Evolutionary conservation across 192 early-diverging fungal species (phyloP).

Genomic region (Rhizophagus sp.): DNA sequence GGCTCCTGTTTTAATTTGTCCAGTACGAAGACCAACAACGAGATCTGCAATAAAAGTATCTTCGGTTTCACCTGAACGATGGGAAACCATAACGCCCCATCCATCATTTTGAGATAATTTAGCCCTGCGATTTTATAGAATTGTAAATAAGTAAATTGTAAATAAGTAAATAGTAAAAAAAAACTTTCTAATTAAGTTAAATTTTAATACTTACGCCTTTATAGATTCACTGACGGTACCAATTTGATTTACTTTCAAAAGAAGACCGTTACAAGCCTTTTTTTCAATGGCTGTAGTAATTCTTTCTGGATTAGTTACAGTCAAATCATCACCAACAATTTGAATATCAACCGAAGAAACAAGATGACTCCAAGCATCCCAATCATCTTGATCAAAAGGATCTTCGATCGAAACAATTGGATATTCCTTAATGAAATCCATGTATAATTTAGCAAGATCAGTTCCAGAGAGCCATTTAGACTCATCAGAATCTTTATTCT

Average conservation of each 20-base stretch:
- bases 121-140: conserved; percentile 36
- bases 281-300: conserved; percentile 89
- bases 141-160: conserved; percentile 7
- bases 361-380: conserved; percentile 85
- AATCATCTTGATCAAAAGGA: conserved; percentile 99
- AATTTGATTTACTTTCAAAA: conserved; percentile 99
- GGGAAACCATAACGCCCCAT: conserved; percentile 99
- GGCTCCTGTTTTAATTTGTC: conserved; percentile 99
- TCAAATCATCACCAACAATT: conserved; percentile 97
- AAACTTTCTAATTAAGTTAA: not conserved
- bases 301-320: conserved; percentile 96
- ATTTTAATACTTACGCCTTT: conserved; percentile 34
- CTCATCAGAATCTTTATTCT: conserved; percentile 83
- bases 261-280: conserved; percentile 91
- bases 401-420: conserved; percentile 97
- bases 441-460: conserved; percentile 85
- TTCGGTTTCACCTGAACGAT: conserved; percentile 99
- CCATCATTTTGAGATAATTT: conserved; percentile 76
- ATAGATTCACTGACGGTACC: conserved; percentile 97
- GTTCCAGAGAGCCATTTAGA: conserved; percentile 72
- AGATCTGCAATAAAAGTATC: conserved; percentile 95
- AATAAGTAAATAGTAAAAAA: not conserved
- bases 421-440: conserved; percentile 78
- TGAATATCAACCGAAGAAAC: conserved; percentile 68
- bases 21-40: conserved; percentile 91